Evolutionary conservation across 768 basidiomycete species (phyloP), one percentile per base, ranked within the genome.

Genomic region (Epithele typhae): DNA sequence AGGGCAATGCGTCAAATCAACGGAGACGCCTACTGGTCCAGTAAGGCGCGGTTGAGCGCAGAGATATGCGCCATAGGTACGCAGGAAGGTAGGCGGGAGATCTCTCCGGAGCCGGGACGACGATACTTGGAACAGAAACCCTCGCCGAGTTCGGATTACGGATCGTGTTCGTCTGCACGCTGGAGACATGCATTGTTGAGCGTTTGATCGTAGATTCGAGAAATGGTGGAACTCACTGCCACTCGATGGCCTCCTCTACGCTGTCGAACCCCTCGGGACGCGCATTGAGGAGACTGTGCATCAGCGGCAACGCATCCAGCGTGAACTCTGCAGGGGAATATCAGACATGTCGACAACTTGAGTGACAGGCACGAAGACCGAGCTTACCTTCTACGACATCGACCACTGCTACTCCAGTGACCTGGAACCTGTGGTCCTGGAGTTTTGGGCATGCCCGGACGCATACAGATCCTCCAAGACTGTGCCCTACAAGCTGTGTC

Each of bases 391-490:
- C 56, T 3, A 57, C 56, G 8, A 57, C 51, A 25, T 57, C 56
- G n/a, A 57, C 47, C 1, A 94, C 92, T 0, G 76, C 78, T 8
- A 91, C 82, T 4, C 92, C 92, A 2, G 78, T 74, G 3, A 97
- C 71, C 12, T 73, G 74, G 55, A 90, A 95, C 39, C 81, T 79
- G 19, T 68, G 69, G 36, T 79, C 75, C 44, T 87, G 76, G 2
- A 99, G 70, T 15, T 66, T 60, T 1, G 89, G 79, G 50, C 81
- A 82, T 2, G 83, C 76, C 4, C 82, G 78, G 7, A 87, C 80
- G 18, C 90, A 77, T 3, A 96, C 93, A 0, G 93, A 84, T 21
- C 94, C 95, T 12, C 96, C 96, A 87, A 99, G 95, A 48, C 91
- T 94, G 61, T 99, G 96, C 0, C 96, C 96, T 8, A 96, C 76